A percentile compares a stretch with the other conserved stretches of the same genome.
These are phyloP conservation scores for Apium graveolens DNA, from an alignment of 129 eudicot species.

Conservation along the genomic window DNA sequence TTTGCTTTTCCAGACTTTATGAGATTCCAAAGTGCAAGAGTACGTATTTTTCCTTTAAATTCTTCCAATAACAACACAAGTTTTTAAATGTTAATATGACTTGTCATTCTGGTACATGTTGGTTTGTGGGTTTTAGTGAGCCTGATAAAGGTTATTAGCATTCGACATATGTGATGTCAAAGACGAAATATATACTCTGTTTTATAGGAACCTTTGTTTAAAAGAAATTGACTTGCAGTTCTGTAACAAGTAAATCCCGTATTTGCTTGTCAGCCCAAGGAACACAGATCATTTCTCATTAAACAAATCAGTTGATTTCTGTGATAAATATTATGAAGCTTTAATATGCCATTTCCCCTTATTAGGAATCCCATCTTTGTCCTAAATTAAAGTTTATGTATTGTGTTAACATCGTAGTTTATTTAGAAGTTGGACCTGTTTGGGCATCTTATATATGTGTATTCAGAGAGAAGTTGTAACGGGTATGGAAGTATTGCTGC, in stretches of 20 bases:
- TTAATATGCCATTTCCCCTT: background rate
- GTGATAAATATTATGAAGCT: background rate
- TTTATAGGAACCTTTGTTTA: background rate
- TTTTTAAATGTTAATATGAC: background rate
- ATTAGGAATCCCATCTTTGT: background rate
- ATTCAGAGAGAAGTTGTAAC: background rate
- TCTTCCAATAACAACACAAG: background rate
- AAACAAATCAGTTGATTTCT: background rate
- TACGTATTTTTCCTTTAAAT: background rate
- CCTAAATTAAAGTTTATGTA: background rate
- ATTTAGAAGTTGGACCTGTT: background rate
- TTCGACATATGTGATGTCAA: background rate
- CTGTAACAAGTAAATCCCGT: background rate
- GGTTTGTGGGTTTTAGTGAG: background rate
- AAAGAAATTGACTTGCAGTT: background rate
- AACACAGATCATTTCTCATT: background rate
- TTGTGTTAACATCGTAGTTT: background rate
- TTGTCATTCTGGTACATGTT: background rate
- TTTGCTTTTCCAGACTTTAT: background rate
- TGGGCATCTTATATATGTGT: background rate
- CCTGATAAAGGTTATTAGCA: background rate
- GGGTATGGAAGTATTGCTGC: background rate
- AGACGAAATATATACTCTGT: background rate
- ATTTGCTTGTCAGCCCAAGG: background rate
- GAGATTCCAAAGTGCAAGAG: background rate